A percentile compares a stretch with the other conserved stretches of the same genome.
These are phyloP conservation scores for Arthonia radiata DNA, from an alignment of 495 filamentous ascomycete genomes.

Conservation along the genomic window DNA sequence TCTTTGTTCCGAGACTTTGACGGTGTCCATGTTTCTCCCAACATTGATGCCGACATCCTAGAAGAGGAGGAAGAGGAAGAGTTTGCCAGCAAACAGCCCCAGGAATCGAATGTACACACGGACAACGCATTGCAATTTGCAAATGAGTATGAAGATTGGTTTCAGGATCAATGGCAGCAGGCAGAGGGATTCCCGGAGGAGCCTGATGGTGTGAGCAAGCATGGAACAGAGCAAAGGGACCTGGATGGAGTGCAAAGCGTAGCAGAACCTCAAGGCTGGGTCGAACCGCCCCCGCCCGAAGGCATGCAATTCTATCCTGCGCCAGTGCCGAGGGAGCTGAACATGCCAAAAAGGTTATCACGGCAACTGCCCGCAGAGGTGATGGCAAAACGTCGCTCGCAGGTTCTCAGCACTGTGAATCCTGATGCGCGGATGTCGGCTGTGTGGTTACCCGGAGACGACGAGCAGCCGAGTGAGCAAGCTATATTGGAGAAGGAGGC, in stretches of 20 bases:
- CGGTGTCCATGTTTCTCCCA: conserved; percentile 55
- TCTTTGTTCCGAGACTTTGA: conserved; percentile 73
- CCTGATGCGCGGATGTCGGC: conserved; percentile 21
- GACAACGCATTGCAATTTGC: conserved; percentile 14
- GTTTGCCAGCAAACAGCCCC: conserved; percentile 9
- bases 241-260: too few species aligned
- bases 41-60: conserved; percentile 8
- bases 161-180: too few species aligned
- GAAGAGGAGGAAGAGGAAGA: conserved; percentile 12
- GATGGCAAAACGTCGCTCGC: conserved; percentile 42
- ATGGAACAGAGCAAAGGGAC: too few species aligned
- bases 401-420: conserved; percentile 22
- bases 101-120: conserved; percentile 8
- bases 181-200: conserved; percentile 1
- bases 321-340: conserved; percentile 78
- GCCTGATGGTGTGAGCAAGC: conserved; percentile 6
- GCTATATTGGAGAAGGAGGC: conserved; percentile 3
- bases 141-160: conserved; percentile 8
- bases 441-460: conserved; percentile 22
- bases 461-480: conserved; percentile 6
- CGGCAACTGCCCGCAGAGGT: conserved; percentile 35
- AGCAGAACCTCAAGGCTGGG: conserved; percentile 30
- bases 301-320: conserved; percentile 89
- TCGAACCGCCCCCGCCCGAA: conserved; percentile 38
- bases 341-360: conserved; percentile 70